Base-by-base conservation (phyloP, 129 eudicot genomes). In the Arctium minus region DNA sequence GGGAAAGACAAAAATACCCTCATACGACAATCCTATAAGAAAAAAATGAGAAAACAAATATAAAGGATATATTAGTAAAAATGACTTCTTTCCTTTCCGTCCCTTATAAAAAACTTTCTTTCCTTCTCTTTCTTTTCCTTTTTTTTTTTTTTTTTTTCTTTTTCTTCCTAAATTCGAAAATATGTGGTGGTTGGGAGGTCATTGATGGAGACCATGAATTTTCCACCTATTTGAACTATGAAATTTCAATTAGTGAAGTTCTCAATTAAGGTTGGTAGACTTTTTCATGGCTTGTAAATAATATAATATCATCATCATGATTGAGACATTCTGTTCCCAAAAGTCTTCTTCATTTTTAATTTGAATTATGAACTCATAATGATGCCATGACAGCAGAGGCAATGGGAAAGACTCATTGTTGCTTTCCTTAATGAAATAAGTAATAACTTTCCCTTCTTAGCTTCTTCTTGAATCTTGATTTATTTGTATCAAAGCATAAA, bases 261-360 rank as follows among this genome's bases (percentile, higher is more conserved):
- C 80, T 39, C 36, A 87, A 87, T 69, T 80, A 80, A 38, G 87
- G 83, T 87, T 69, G 85, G 75, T 84, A 68, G 73, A 80, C 80
- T 70, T 80, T 72, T 81, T 64, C 46, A 62, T 80, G 80, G 44
- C 80, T 38, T 76, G 37, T 33, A 73, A 62, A n/a, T 36, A 69
- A 76, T 80, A 15, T 46, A 68, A 87, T 87, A 79, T 39, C 68
- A 32, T 64, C 60, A 64, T 50, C 79, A 79, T 79, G 86, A 77
- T 83, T 79, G 22, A 79, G 85, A 76, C 89, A 72, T 82, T 77
- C 81, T 37, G 13, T 73, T 64, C 40, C 44, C 74, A 42, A 78
- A 48, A 32, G 73, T 60, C 44, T 56, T 72, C 78, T 62, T 6
- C 37, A n/a, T 1, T 67, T 79, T 80, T 80, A 74, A 44, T 40